Conservation (phyloP, 352 stramenopile species). For the Pythium utonaiense region DNA sequence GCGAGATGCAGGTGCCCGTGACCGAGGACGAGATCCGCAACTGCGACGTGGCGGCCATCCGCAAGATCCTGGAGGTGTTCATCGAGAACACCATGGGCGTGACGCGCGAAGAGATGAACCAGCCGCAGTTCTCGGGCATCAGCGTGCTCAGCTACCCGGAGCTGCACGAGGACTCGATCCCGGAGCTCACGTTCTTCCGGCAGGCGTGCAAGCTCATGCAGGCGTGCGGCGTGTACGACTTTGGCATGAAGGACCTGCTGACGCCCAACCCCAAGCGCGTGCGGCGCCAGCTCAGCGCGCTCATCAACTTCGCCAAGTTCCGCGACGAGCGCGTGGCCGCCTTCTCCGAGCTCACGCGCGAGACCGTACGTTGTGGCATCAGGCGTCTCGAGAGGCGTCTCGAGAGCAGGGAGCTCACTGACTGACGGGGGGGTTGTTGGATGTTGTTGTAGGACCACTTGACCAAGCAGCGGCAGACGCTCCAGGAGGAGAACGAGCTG, state of each 20-base stretch:
- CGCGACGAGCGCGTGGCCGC: slow-evolving; percentile 89
- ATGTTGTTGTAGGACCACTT: slow-evolving; percentile 38
- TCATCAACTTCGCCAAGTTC: slow-evolving; percentile 98
- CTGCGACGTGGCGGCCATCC: slow-evolving; percentile 65
- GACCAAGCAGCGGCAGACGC: slow-evolving; percentile 34
- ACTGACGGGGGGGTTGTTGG: background rate
- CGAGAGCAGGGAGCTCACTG: too few species aligned
- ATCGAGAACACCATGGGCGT: slow-evolving; percentile 89
- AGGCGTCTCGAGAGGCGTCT: too few species aligned
- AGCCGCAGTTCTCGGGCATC: slow-evolving; percentile 85
- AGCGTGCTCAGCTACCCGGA: slow-evolving; percentile 85
- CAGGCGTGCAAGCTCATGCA: slow-evolving; percentile 87
- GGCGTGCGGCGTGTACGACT: slow-evolving; percentile 93
- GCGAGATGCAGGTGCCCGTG: slow-evolving; percentile 89
- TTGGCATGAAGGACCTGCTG: slow-evolving; percentile 91
- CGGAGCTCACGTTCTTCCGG: slow-evolving; percentile 92
- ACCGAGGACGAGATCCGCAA: slow-evolving; percentile 86
- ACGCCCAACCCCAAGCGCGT: slow-evolving; percentile 88
- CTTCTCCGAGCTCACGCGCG: slow-evolving; percentile 44
- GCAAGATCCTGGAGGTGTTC: slow-evolving; percentile 88
- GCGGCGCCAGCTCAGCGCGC: slow-evolving; percentile 90
- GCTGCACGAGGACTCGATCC: slow-evolving; percentile 92
- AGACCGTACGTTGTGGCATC: slow-evolving; percentile 40
- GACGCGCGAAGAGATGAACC: slow-evolving; percentile 88
- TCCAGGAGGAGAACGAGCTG: slow-evolving; percentile 58